phyloP scores from a whole-genome alignment of 176 grass and related monocot genomes.

The Phoenix roebelenii region DNA sequence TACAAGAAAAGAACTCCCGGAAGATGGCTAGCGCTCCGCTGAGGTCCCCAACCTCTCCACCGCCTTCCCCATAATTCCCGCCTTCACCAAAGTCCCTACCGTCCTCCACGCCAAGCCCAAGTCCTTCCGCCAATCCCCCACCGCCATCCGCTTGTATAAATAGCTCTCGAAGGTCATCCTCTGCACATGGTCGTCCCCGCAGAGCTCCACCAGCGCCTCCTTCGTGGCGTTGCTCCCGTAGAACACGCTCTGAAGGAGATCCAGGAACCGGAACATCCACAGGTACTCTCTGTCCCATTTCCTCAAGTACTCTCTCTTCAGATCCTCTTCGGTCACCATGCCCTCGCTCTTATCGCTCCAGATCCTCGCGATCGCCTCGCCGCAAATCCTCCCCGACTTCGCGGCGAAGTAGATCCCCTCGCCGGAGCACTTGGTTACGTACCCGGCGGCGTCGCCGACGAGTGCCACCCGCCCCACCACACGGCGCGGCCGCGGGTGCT shows the following conservation, averaged over 20 bases:
- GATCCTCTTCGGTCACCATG: constrained; percentile 53
- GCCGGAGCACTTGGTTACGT: constrained; percentile 78
- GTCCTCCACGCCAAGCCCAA: constrained; percentile 61
- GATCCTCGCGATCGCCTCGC: constrained; percentile 60
- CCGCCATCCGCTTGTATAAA: constrained; percentile 76
- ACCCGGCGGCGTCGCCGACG: constrained; percentile 83
- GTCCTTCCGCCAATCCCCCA: constrained; percentile 36
- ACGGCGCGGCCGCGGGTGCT: constrained; percentile 77
- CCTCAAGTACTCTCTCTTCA: constrained; percentile 54
- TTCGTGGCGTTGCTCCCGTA: constrained; percentile 60
- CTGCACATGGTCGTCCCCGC: constrained; percentile 84
- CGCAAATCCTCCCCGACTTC: constrained; percentile 79
- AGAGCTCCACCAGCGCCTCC: constrained; percentile 89
- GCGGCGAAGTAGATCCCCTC: constrained; percentile 99
- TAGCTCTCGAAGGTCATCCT: constrained; percentile 93
- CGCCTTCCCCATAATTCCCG: constrained; percentile 54
- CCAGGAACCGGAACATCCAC: constrained; percentile 78
- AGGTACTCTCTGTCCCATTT: constrained; percentile 79
- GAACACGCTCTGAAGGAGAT: constrained; percentile 71
- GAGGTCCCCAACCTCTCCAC: constrained; percentile 37
- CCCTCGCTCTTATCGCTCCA: constrained; percentile 42
- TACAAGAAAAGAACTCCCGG: no score
- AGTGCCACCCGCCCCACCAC: constrained; percentile 74
- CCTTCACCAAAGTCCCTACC: constrained; percentile 43
- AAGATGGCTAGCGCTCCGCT: no score